phyloP scores from a whole-genome alignment of 305 asterid species.

The Rubia peregrina region DNA sequence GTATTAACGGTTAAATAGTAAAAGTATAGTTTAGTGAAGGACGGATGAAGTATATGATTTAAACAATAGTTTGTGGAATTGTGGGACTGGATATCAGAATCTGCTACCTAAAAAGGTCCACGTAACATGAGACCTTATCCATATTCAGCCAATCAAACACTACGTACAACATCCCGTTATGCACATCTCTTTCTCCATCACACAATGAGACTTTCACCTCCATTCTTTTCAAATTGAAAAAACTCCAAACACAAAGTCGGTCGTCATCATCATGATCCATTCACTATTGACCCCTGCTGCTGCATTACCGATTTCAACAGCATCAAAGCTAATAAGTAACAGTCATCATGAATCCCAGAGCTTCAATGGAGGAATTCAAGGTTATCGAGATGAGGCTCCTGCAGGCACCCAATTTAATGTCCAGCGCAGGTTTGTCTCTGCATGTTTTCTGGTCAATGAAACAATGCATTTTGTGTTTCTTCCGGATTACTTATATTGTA shows the following conservation, averaged over 20 bases:
- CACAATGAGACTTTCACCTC: slow-evolving; percentile 1
- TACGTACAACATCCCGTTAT: background rate
- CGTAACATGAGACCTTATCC: slow-evolving; percentile 25
- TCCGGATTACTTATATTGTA: background rate
- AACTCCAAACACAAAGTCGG: slow-evolving; percentile 21
- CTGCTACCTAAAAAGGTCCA: slow-evolving; percentile 16
- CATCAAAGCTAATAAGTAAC: slow-evolving; percentile 23
- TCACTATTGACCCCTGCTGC: slow-evolving; percentile 30
- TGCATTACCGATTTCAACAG: slow-evolving; percentile 26
- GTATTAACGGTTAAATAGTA: too few relatives aligned
- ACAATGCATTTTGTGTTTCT: background rate
- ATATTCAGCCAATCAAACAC: slow-evolving; percentile 30
- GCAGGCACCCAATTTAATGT: slow-evolving; percentile 14
- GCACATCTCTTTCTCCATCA: slow-evolving; percentile 13
- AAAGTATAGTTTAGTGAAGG: too few relatives aligned
- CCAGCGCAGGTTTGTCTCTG: slow-evolving; percentile 44
- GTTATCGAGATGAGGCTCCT: slow-evolving; percentile 13
- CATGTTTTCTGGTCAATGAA: background rate
- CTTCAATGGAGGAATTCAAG: slow-evolving; percentile 13
- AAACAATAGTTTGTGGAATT: too few relatives aligned
- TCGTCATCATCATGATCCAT: slow-evolving; percentile 37
- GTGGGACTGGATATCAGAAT: slow-evolving; percentile 1
- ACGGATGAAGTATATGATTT: too few relatives aligned
- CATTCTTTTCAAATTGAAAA: background rate
- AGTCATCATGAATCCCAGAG: slow-evolving; percentile 11